Conservation (phyloP, 495 filamentous ascomycete genomes). For the Xylaria bambusicola region DNA sequence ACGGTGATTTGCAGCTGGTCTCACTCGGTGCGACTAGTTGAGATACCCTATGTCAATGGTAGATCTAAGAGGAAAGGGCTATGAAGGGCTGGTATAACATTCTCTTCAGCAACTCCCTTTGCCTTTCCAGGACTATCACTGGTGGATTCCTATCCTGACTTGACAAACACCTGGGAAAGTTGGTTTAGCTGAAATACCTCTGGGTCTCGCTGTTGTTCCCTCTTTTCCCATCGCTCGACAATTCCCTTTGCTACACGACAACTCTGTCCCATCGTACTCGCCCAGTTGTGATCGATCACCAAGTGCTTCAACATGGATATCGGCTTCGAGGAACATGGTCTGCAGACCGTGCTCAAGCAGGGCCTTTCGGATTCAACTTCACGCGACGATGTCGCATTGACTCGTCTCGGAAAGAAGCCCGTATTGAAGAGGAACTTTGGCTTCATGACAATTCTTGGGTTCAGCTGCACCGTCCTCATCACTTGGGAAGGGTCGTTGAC, state of each 20-base stretch:
- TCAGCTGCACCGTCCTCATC: constrained; percentile 45
- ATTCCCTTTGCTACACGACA: background rate
- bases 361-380: background rate
- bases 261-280: background rate
- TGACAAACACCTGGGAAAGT: background rate
- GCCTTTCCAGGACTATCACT: background rate
- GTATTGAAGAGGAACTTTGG: constrained; percentile 51
- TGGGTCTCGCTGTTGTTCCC: background rate
- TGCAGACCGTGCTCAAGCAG: background rate
- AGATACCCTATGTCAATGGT: background rate
- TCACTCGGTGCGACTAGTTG: background rate
- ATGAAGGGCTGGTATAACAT: background rate
- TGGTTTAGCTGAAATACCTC: background rate
- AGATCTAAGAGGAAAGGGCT: background rate
- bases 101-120: background rate
- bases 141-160: background rate
- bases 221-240: background rate
- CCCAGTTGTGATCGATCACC: background rate
- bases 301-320: constrained; percentile 1
- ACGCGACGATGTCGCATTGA: constrained; percentile 46
- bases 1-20: background rate
- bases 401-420: constrained; percentile 53
- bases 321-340: constrained; percentile 7
- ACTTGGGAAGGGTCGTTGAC: constrained; percentile 44
- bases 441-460: constrained; percentile 46